Evolutionary conservation across 1,139 yeast species (phyloP).

Genomic region (Casaregolazyma suthepensis): DNA sequence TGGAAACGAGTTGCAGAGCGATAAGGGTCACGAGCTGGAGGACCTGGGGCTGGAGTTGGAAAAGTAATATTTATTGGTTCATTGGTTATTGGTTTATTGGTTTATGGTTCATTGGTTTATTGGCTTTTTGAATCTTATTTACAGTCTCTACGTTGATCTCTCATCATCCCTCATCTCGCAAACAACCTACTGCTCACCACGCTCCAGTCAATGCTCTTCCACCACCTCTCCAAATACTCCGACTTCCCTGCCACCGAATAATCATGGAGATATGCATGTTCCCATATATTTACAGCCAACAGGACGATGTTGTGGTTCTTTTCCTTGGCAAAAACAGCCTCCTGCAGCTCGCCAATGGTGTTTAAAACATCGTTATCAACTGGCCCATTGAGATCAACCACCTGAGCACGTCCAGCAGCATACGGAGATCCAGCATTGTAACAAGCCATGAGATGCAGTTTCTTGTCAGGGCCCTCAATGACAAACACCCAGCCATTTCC

Average conservation of each 20-base stretch:
- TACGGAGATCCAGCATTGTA: conserved; percentile 90
- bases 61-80: background rate
- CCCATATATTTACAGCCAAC: conserved; percentile 81
- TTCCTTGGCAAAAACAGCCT: conserved; percentile 39
- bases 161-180: background rate
- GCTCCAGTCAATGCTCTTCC: conserved; percentile 83
- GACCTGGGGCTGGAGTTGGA: background rate
- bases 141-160: too few species aligned
- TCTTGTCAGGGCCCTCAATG: conserved; percentile 66
- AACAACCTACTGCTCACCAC: conserved; percentile 42
- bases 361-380: conserved; percentile 6
- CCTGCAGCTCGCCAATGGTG: conserved; percentile 42
- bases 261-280: conserved; percentile 74
- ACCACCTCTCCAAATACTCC: conserved; percentile 65
- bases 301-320: conserved; percentile 73
- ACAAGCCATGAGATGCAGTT: conserved; percentile 55
- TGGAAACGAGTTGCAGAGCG: conserved; percentile 10
- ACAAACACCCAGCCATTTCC: conserved; percentile 91
- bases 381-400: conserved; percentile 8
- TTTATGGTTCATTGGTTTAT: background rate
- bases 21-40: background rate
- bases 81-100: background rate
- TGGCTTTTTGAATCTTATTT: too few species aligned
- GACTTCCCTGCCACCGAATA: conserved; percentile 76
- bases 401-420: conserved; percentile 35